Evolutionary conservation across 1,139 yeast genomes (phyloP), one percentile per base, ranked within the genome.

Genomic region (Candida sp.): DNA sequence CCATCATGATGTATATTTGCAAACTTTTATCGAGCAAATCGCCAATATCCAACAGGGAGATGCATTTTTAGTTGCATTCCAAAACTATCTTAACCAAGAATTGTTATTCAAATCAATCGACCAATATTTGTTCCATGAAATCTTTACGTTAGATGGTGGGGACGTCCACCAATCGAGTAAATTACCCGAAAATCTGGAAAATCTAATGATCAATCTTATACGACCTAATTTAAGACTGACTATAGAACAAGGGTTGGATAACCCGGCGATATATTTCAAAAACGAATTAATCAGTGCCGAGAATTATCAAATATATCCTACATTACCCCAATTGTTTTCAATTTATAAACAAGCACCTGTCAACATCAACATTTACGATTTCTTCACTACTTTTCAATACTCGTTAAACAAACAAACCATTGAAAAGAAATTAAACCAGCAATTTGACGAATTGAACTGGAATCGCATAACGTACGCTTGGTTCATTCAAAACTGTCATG

Each of bases 261-360:
- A 61, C 45, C 60, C 68, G 4, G 56, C 57, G 21, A 43, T 45
- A 6, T 68, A 69, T 46, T 57, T 73, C 43, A 47, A 59, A 9
- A 62, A 62, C 45, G 53, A 51, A 3, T 45, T 64, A 34, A 51
- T 65, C 5, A 41, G 44, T 12, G 44, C 48, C 4, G 46, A 46
- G 1, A 38, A 9, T 6, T 30, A 38, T 19, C 38, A 45, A 9
- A 39, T 72, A 45, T 78, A 71, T 46, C 95, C 84, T 37, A 71
- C 76, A 2, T 59, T 84, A 9, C 70, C 81, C 33, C 78, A 77
- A 38, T 61, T 89, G 43, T 90, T 81, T 63, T 76, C 80, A 39
- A 72, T 89, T 21, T 85, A 85, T 60, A 79, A 93, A 48, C 97
- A 90, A 56, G 93, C 97, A 0, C 87, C 89, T 22, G 73, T 83